These are phyloP conservation scores for Colletotrichum sp. DNA, from an alignment of 2,329 filamentous ascomycete species.

Conservation along the genomic window DNA sequence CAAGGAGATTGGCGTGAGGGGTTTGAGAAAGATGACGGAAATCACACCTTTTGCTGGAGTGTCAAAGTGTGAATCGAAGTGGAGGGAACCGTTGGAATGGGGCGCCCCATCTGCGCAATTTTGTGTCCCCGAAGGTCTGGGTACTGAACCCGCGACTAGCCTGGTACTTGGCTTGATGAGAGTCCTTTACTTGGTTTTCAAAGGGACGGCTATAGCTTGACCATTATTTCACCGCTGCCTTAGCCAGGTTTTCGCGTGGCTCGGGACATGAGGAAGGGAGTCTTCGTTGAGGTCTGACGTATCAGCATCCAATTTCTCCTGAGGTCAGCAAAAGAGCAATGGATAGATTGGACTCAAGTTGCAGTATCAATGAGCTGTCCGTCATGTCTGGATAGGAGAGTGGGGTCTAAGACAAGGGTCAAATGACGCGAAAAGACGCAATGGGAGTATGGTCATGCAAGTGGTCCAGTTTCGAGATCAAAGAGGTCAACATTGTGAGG, in stretches of 20 bases:
- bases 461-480: background rate
- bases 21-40: background rate
- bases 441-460: background rate
- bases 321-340: background rate
- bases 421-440: background rate
- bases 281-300: background rate
- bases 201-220: background rate
- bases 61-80: background rate
- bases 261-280: accelerated
- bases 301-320: background rate
- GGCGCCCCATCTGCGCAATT: background rate
- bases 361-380: background rate
- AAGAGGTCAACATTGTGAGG: background rate
- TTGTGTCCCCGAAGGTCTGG: background rate
- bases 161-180: background rate
- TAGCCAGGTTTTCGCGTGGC: background rate
- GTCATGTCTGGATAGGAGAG: background rate
- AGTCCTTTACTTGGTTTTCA: background rate
- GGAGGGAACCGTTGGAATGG: background rate
- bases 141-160: background rate
- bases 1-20: background rate
- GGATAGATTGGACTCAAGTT: background rate
- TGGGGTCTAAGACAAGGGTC: background rate
- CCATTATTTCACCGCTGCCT: background rate
- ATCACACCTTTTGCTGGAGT: background rate